Evolutionary conservation across 2,329 filamentous ascomycete species (phyloP), one percentile per base, ranked within the genome.

Genomic region (Neurospora crassa): DNA sequence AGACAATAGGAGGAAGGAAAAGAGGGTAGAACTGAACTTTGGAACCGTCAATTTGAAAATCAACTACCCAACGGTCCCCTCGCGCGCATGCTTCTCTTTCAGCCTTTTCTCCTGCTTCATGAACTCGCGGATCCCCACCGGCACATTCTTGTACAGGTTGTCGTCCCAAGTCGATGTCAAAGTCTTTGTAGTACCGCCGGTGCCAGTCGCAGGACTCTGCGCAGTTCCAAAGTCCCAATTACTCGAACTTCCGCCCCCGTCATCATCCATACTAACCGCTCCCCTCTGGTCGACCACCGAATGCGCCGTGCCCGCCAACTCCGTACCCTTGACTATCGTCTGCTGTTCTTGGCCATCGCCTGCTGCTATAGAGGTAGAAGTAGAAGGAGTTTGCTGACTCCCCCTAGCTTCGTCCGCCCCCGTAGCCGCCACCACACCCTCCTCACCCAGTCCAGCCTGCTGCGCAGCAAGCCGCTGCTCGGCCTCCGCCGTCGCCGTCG

Each of bases 91-190:
- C 80, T 89, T 91, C 80, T 92, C 86, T 81, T 93, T 95, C 73
- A 99, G 81, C 80, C 85, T 91, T 86, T 98, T 98, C 84, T 99
- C 96, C 72, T 91, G 94, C 84, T 91, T 93, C 95, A 99, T 98
- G 78, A 99, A 99, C 80, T 97, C 95, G 73, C 93, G 86, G 75
- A 99, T 97, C 0, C 95, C 96, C 11, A 98, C 92, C 0, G 96
- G 95, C 69, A 99, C 90, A 75, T 88, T 89, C 68, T 88, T 87
- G 77, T 97, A 96, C 43, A 97, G 79, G 68, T 92, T 89, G 2
- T 89, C 89, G 70, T 88, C 84, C 84, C 84, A 88, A 68, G 86
- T 18, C 24, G 24, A 79, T 72, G 90, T 85, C 75, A 84, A 24
- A 47, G 45, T 47, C 40, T 40, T 40, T 12, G 40, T 40, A 40